Conservation (phyloP, 805 yeast genomes). For the Brettanomyces custersianus region DNA sequence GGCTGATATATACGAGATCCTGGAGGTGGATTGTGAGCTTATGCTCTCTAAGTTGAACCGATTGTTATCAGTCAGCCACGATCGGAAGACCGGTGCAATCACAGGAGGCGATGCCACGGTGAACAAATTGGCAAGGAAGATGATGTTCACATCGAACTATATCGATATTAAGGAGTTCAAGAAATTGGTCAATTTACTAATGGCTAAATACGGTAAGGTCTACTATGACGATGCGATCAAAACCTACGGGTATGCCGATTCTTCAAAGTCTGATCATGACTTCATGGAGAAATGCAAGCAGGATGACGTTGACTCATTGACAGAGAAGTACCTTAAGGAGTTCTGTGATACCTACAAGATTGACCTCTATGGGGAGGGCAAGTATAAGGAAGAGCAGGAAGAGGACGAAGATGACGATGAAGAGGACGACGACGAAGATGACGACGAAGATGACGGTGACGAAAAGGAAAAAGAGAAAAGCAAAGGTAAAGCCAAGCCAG, state of each 20-base stretch:
- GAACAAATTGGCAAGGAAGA: constrained; percentile 9
- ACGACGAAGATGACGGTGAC: constrained; percentile 5
- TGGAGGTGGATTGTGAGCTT: constrained; percentile 16
- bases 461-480: constrained; percentile 2
- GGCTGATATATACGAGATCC: constrained; percentile 15
- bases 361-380: constrained; percentile 17
- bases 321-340: constrained; percentile 20
- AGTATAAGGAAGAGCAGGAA: constrained; percentile 5
- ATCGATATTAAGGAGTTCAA: constrained; percentile 17
- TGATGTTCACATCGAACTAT: constrained; percentile 14
- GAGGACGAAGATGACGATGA: constrained; percentile 4
- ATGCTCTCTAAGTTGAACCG: constrained; percentile 15
- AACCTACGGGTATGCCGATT: constrained; percentile 8
- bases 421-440: background rate
- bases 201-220: constrained; percentile 16
- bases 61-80: constrained; percentile 7
- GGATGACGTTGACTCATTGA: constrained; percentile 18
- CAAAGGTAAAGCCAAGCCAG: background rate
- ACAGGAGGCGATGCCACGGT: constrained; percentile 11
- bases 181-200: constrained; percentile 14
- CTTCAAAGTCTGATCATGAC: constrained; percentile 1
- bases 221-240: constrained; percentile 15
- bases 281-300: constrained; percentile 18
- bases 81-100: constrained; percentile 6
- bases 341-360: constrained; percentile 21